Base-by-base conservation (phyloP, 1,284 basidiomycete genomes). In the Melampsora americana region DNA sequence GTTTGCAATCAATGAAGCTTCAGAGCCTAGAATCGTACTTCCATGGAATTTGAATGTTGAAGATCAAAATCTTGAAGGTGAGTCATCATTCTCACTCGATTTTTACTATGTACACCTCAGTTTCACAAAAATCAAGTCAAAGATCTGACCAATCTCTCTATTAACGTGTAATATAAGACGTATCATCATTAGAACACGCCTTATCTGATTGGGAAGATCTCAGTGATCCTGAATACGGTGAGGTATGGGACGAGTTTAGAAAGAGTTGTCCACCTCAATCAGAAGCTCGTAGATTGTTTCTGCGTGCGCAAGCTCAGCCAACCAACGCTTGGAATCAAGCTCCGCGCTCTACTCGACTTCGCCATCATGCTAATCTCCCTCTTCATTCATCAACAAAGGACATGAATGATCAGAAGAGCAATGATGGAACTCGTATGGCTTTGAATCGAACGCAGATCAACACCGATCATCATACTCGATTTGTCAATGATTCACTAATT, bases 1-100 rank as follows among this genome's bases (percentile, higher is more conserved):
- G 28, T 28, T 71, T 7, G 69, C 69, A 32, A 26, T 71, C 20
- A 71, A 71, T 23, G 69, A 71, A 35, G 60, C 61, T 44, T 71
- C 64, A 14, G 69, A 71, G 20, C 69, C 69, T 18, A 59, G 69
- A 14, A 61, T 71, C 20, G 44, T 71, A 30, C 61, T 71, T 18
- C 69, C 69, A n/a, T 71, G 69, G 69, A 30, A 71, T 20, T 62
- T 61, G 4, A 42, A 61, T 30, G 35, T 44, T 16, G 39, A 61
- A 14, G 46, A 20, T 20, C 42, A 30, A 42, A 16, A 62, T n/a
- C 14, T 16, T 12, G 14, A 44, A 44, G 42, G 42, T 44, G 16
- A 14, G 42, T 39, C 7, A 39, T 11, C 9, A 39, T 39, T 39
- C 39, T 39, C 12, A 39, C 42, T 44, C 1, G 16, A 16, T 44